Evolutionary conservation across 768 basidiomycete species (phyloP).

Genomic region (Trametes meyenii): DNA sequence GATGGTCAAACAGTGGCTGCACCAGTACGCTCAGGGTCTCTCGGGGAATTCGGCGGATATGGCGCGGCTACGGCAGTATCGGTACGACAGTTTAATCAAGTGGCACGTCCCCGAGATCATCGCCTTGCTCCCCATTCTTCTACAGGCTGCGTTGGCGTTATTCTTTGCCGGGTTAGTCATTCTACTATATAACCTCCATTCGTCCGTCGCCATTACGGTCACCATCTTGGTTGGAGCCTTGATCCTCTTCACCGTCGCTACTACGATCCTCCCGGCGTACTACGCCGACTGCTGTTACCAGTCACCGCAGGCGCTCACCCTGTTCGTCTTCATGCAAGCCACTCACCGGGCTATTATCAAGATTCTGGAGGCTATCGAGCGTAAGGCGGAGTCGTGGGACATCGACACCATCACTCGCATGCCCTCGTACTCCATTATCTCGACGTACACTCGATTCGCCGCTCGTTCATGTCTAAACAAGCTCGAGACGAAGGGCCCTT

Average conservation of each 20-base stretch:
- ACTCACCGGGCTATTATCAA: not conserved
- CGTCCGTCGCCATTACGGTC: slow-evolving; percentile 1
- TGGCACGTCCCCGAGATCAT: slow-evolving; percentile 30
- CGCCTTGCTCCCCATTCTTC: slow-evolving; percentile 26
- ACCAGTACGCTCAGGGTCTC: slow-evolving; percentile 16
- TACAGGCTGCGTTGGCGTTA: slow-evolving; percentile 24
- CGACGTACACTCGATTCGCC: not conserved
- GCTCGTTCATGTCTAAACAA: not conserved
- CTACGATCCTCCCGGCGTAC: slow-evolving; percentile 11
- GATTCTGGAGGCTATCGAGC: not conserved
- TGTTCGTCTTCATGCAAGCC: not conserved
- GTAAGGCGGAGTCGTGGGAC: not conserved
- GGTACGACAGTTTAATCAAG: slow-evolving; percentile 26
- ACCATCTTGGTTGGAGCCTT: not conserved
- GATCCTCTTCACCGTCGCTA: slow-evolving; percentile 3
- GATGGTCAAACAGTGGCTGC: slow-evolving; percentile 32
- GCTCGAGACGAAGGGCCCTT: not conserved
- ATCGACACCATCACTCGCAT: not conserved
- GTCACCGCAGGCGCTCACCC: slow-evolving; percentile 21
- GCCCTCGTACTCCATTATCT: not conserved
- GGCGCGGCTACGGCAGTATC: slow-evolving; percentile 26
- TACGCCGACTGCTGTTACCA: slow-evolving; percentile 20
- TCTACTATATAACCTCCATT: slow-evolving; percentile 10
- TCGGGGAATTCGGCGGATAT: slow-evolving; percentile 23
- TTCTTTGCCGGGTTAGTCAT: slow-evolving; percentile 16